Evolutionary conservation across 768 basidiomycete species (phyloP), one percentile per base, ranked within the genome.

Genomic region (Tricholoma sp.): DNA sequence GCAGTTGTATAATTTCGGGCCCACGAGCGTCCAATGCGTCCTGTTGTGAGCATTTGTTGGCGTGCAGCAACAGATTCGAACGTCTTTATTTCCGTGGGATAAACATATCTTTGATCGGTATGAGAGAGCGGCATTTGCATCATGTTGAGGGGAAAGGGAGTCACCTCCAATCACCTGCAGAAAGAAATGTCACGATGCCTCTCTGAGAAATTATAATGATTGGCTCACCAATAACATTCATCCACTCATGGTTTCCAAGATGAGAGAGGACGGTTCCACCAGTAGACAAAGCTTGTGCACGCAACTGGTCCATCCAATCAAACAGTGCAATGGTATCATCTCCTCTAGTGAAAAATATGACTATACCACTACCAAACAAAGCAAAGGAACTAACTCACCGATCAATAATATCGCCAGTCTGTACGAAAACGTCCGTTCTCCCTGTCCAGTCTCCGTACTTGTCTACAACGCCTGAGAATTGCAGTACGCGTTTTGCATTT

Each of bases 371-470:
- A 17, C 12, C 15, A 20, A 41, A n/a, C n/a, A 17, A 18, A 36
- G 20, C 17, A 12, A 18, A 32, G 20, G 20, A 31, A 20, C 9
- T 1, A 29, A 66, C 78, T 44, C 58, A 89, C 93, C 94, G 76
- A 72, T 97, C 94, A 54, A 98, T 90, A 32, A 97, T 94, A 70
- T 98, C 94, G 2, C 94, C 95, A 0, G 94, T 97, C 75, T 98
- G 96, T 15, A 97, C 94, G 56, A 98, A 86, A 47, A 88, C 84
- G 65, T 94, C 89, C 1, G 88, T 81, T 29, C 88, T 75, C 4
- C 90, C 93, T 3, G 84, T 82, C 96, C 96, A 98, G 54, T 85
- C 76, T 1, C 85, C 85, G 6, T 79, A 65, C 10, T 81, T 78
- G 62, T 94, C 85, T 2, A 88, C 83, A 4, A 98, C 86, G 1